Percentiles rank a stretch among this genome's conserved stretches.
Evolutionary conservation across 371 early-diverging fungal genomes (phyloP).

Genomic region (Mucor velutinosus): DNA sequence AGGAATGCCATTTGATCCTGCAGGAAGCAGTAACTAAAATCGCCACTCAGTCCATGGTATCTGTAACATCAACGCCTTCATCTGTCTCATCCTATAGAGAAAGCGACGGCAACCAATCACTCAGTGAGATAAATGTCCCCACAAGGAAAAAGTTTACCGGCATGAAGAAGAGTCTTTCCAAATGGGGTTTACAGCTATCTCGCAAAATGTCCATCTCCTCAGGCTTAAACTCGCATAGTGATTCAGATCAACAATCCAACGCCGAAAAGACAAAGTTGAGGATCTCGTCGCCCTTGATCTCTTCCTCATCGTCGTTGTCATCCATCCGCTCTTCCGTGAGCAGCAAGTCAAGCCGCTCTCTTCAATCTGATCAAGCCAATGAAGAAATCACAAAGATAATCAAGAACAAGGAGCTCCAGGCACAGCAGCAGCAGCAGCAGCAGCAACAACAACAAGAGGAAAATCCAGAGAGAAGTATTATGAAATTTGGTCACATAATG

Average conservation of each 20-base stretch:
- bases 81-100: not conserved
- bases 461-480: slow-evolving; percentile 1
- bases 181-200: slow-evolving; percentile 8
- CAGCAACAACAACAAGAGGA: not conserved
- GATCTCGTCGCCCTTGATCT: slow-evolving; percentile 3
- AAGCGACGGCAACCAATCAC: not conserved
- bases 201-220: slow-evolving; percentile 2
- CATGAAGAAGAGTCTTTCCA: slow-evolving; percentile 7
- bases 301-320: not conserved
- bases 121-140: not conserved
- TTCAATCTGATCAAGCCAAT: not conserved
- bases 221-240: not conserved
- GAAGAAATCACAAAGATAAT: not conserved
- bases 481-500: slow-evolving; percentile 19
- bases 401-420: not conserved
- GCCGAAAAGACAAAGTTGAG: not conserved
- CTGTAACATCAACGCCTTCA: not conserved
- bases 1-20: not conserved
- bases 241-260: not conserved
- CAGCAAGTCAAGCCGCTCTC: not conserved
- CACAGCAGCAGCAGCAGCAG: not conserved
- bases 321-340: not conserved
- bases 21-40: not conserved
- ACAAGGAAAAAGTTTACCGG: not conserved
- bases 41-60: not conserved